Base-by-base conservation (phyloP, 768 basidiomycete genomes). In the Neoboletus subvelutipes region DNA sequence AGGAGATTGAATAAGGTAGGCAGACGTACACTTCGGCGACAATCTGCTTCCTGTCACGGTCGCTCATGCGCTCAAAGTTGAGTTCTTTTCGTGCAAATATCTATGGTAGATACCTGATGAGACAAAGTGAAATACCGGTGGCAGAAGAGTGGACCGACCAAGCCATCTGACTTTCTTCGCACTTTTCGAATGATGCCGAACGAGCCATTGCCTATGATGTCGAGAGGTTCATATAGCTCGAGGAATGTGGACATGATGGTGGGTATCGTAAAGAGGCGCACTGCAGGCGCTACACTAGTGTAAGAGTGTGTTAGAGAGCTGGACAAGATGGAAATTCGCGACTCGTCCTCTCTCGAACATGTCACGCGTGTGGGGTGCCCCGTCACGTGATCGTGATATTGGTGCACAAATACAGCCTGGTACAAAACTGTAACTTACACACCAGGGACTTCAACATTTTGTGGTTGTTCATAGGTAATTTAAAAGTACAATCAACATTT, bases 151-250 rank as follows among this genome's bases (percentile, higher is more conserved):
- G 29, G 20, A 83, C 89, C 61, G 62, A 94, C 93, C 71, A 83
- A 65, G 34, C 92, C 91, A 72, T 97, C 94, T 15, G 81, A 74
- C 71, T 91, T 92, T 64, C 94, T 77, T 59, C 85, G 79, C 13
- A 98, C 95, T 77, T 98, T 98, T 57, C 94, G 86, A 62, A 99
- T 99, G 58, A 98, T 92, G 2, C 97, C 97, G 77, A 99, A 99
- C 5, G 91, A 92, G 28, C 97, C 97, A 65, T 95, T 98, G 5
- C 97, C 97, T 46, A 99, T 96, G 55, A 97, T 81, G 61, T 95
- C 94, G 46, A 94, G 79, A 8, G 92, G 78, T 59, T 94, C 92
- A 67, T 96, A 98, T 48, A 82, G 80, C 64, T 90, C 90, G 22
- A 95, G 77, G 62, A 85, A 84, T 1, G 54, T 43, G 13, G 60